Evolutionary conservation across 1,139 yeast species (phyloP).

Genomic region (Zygoascus hellenicus): DNA sequence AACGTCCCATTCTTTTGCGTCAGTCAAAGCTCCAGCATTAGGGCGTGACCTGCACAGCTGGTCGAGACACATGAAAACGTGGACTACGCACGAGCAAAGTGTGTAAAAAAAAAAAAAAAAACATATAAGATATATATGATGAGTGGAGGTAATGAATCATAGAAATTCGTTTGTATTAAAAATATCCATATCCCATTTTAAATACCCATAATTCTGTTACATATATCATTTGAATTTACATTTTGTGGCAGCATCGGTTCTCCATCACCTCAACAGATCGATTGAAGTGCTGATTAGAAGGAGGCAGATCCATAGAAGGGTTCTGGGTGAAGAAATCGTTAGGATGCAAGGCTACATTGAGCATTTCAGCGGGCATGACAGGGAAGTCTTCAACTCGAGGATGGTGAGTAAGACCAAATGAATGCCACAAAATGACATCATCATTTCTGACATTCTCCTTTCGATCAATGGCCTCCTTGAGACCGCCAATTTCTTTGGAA

Average conservation of each 20-base stretch:
- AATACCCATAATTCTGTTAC: not conserved
- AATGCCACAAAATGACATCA: slow-evolving; percentile 81
- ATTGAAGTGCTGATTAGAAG: slow-evolving; percentile 65
- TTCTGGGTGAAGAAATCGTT: slow-evolving; percentile 73
- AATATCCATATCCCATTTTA: too few species aligned
- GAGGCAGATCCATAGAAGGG: slow-evolving; percentile 81
- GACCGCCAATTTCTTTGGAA: slow-evolving; percentile 56
- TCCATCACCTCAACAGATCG: slow-evolving; percentile 50
- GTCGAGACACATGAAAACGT: too few species aligned
- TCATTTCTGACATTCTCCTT: slow-evolving; percentile 70
- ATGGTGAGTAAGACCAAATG: slow-evolving; percentile 79
- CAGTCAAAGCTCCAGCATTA: too few species aligned
- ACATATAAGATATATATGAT: too few species aligned
- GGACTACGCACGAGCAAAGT: too few species aligned
- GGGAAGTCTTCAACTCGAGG: slow-evolving; percentile 92
- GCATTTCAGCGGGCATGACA: slow-evolving; percentile 77
- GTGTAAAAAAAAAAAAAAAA: too few species aligned
- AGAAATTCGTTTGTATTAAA: too few species aligned
- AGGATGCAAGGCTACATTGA: slow-evolving; percentile 65
- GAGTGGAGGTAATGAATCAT: too few species aligned
- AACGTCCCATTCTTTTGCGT: too few species aligned
- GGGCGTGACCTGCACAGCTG: too few species aligned
- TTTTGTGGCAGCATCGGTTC: slow-evolving; percentile 28
- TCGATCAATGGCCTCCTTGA: slow-evolving; percentile 57
- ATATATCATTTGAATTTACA: not conserved